Conservation (phyloP, 768 basidiomycete species). For the Termitomyces sp. region DNA sequence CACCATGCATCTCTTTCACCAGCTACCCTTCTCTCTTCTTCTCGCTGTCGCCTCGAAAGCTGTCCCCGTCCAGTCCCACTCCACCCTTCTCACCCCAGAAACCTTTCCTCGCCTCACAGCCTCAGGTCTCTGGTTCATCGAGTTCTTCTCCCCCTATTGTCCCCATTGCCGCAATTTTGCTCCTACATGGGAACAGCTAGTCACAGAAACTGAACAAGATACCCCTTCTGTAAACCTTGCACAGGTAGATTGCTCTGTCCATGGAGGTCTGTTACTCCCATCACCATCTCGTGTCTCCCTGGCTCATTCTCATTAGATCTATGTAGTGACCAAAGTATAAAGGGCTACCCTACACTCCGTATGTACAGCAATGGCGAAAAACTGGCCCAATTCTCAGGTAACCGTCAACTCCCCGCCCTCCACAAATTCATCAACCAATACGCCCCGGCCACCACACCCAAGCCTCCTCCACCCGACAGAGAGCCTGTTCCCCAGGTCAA, state of each 20-base stretch:
- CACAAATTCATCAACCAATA: constrained; percentile 52
- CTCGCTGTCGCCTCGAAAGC: constrained; percentile 27
- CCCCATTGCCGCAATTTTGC: constrained; percentile 74
- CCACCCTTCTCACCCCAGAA: constrained; percentile 49
- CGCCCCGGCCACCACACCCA: constrained; percentile 7
- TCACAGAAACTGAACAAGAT: constrained; percentile 32
- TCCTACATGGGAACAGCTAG: constrained; percentile 51
- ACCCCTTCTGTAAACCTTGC: constrained; percentile 60
- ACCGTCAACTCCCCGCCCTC: constrained; percentile 52
- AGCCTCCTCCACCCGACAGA: too few species aligned
- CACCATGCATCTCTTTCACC: constrained; percentile 13
- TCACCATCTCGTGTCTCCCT: too few species aligned
- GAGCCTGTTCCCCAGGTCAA: constrained; percentile 17
- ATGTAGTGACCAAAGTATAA: constrained; percentile 51
- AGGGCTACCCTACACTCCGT: constrained; percentile 33
- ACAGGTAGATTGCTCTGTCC: constrained; percentile 63
- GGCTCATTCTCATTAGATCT: constrained; percentile 50
- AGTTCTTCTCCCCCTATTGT: constrained; percentile 88
- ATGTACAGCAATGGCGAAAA: constrained; percentile 67
- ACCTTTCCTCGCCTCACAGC: constrained; percentile 46
- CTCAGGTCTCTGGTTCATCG: constrained; percentile 40
- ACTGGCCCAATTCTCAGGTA: constrained; percentile 50
- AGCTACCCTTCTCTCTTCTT: constrained; percentile 25
- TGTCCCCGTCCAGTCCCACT: constrained; percentile 24
- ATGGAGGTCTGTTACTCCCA: too few species aligned